Conservation (phyloP, 371 early-diverging fungal genomes). For the Rhizopus arrhizus region DNA sequence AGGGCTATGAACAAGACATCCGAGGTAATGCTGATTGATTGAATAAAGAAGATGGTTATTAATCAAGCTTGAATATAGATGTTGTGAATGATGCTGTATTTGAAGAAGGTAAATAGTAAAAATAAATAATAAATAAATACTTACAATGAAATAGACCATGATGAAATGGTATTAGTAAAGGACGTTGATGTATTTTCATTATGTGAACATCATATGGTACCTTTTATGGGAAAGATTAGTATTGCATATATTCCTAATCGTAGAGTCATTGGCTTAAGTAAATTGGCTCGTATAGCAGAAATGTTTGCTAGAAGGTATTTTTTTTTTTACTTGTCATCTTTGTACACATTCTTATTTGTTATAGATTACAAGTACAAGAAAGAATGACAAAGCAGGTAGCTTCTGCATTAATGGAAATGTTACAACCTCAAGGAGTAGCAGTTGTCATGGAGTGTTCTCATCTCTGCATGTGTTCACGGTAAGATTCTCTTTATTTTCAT, state of each 20-base stretch:
- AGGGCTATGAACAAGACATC: slow-evolving; percentile 92
- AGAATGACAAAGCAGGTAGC: slow-evolving; percentile 97
- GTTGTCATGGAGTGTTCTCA: slow-evolving; percentile 95
- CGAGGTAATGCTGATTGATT: slow-evolving; percentile 51
- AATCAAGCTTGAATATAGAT: slow-evolving; percentile 45
- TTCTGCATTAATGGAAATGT: slow-evolving; percentile 81
- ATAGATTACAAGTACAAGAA: slow-evolving; percentile 95
- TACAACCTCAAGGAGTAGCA: slow-evolving; percentile 96
- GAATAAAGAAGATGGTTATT: neutral
- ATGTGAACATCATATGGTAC: slow-evolving; percentile 99
- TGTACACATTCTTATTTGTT: neutral
- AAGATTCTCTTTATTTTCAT: slow-evolving; percentile 10
- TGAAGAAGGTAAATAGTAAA: slow-evolving; percentile 76
- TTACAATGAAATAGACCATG: slow-evolving; percentile 70
- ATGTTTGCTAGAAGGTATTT: slow-evolving; percentile 82
- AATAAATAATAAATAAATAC: neutral
- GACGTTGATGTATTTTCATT: slow-evolving; percentile 93
- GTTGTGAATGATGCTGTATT: slow-evolving; percentile 92
- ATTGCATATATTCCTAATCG: slow-evolving; percentile 97
- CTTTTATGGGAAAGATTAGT: slow-evolving; percentile 93
- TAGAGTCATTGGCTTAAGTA: slow-evolving; percentile 93
- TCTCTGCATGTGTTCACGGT: slow-evolving; percentile 50
- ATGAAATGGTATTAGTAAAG: slow-evolving; percentile 97
- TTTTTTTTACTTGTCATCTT: neutral
- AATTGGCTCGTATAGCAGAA: slow-evolving; percentile 97